Percentiles rank a stretch among this genome's conserved stretches.
phyloP scores from a whole-genome alignment of 2,329 filamentous ascomycete genomes.

The Pseudogymnoascus sp. region DNA sequence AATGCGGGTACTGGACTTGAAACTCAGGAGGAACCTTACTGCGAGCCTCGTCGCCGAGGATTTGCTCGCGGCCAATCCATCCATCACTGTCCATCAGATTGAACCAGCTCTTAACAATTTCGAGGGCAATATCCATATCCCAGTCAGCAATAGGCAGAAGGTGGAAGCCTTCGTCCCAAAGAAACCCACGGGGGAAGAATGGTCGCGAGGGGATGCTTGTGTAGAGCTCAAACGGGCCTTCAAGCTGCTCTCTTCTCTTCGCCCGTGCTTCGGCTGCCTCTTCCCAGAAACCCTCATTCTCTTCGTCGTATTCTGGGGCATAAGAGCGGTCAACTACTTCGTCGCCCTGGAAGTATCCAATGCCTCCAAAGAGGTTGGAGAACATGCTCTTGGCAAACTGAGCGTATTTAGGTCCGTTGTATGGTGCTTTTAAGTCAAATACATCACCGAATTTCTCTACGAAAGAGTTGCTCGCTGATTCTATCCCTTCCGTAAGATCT shows the following conservation, averaged over 20 bases:
- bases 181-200: constrained; percentile 92
- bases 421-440: constrained; percentile 70
- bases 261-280: constrained; percentile 74
- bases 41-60: constrained; percentile 81
- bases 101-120: constrained; percentile 94
- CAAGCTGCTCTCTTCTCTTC: constrained; percentile 59
- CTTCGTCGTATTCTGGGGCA: constrained; percentile 89
- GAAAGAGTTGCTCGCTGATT: constrained; percentile 60
- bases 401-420: constrained; percentile 63
- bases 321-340: constrained; percentile 85
- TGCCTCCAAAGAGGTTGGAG: constrained; percentile 86
- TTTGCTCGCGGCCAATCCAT: constrained; percentile 96
- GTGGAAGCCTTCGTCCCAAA: constrained; percentile 98
- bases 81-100: constrained; percentile 93
- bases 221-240: constrained; percentile 83
- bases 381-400: constrained; percentile 84
- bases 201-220: constrained; percentile 86
- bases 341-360: constrained; percentile 90
- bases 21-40: constrained; percentile 94
- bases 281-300: constrained; percentile 92
- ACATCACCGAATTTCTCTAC: constrained; percentile 65
- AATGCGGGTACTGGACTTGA: constrained; percentile 92
- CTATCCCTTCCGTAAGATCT: constrained; percentile 64
- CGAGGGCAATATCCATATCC: constrained; percentile 80
- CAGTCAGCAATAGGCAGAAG: constrained; percentile 85